Evolutionary conservation across 148 eudicot species (phyloP).

Genomic region (Amaranthus cruentus): DNA sequence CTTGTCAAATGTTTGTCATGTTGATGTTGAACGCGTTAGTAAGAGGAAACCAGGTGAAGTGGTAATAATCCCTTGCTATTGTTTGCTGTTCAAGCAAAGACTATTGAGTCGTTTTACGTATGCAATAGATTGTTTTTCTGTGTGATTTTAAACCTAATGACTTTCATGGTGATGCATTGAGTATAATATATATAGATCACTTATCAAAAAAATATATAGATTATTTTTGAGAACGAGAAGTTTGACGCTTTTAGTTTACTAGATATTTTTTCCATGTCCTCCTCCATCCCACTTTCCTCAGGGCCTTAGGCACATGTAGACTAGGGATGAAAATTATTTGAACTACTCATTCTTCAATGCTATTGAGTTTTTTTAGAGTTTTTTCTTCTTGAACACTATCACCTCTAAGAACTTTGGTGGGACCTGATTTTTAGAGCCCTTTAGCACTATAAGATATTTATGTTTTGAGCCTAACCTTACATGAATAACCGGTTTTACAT

Average conservation of each 20-base stretch:
- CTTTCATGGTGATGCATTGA: not conserved
- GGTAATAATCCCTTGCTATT: slow-evolving; percentile 34
- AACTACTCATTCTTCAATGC: too few relatives aligned
- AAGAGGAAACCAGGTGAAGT: slow-evolving; percentile 96
- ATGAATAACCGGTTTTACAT: too few relatives aligned
- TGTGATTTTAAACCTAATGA: not conserved
- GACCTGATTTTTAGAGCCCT: too few relatives aligned
- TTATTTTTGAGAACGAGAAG: not conserved
- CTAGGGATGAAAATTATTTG: too few relatives aligned
- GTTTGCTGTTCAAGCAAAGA: not conserved
- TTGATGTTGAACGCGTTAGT: slow-evolving; percentile 88
- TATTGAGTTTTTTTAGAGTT: too few relatives aligned
- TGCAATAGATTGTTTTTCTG: not conserved
- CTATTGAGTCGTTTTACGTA: not conserved
- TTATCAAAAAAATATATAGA: not conserved
- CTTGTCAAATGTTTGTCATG: slow-evolving; percentile 93
- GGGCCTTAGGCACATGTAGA: too few relatives aligned
- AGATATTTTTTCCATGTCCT: not conserved
- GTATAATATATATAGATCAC: not conserved
- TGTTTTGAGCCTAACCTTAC: too few relatives aligned
- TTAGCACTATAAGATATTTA: too few relatives aligned
- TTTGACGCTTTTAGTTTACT: not conserved
- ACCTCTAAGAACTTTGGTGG: too few relatives aligned
- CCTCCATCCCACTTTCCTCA: not conserved
- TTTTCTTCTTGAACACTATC: too few relatives aligned